A percentile compares a stretch with the other conserved stretches of the same genome.
Evolutionary conservation across 805 yeast species (phyloP).

Genomic region (Saturnispora serradocipensis): DNA sequence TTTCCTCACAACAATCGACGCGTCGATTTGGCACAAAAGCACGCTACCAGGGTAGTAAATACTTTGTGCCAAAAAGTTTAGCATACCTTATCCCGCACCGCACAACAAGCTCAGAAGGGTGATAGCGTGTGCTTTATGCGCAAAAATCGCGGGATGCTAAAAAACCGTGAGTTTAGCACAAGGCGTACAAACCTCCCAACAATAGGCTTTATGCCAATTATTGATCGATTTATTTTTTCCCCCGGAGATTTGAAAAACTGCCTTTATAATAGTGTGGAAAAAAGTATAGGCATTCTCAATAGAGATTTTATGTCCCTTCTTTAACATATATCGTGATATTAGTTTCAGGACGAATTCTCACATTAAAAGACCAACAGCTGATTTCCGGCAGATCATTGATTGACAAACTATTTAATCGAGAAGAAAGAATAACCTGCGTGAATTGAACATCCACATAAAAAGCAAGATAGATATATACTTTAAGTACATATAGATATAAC

Average conservation of each 20-base stretch:
- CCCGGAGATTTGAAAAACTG: not conserved
- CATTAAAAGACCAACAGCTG: not conserved
- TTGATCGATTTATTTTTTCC: not conserved
- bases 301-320: not conserved
- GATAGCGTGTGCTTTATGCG: not conserved
- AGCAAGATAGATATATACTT: no score
- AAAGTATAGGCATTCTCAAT: not conserved
- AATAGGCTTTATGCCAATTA: not conserved
- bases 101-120: not conserved
- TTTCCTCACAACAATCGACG: not conserved
- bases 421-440: no score
- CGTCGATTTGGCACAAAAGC: not conserved
- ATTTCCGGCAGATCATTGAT: not conserved
- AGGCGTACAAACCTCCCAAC: no score
- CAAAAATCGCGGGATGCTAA: not conserved
- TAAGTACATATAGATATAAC: no score
- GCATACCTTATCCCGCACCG: not conserved
- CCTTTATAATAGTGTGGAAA: not conserved
- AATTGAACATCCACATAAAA: no score
- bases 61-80: not conserved
- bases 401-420: not conserved
- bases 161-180: not conserved
- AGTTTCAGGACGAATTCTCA: not conserved
- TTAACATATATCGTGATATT: not conserved
- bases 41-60: not conserved